phyloP scores from a whole-genome alignment of 2,329 filamentous ascomycete species.

The Beauveria brongniartii region DNA sequence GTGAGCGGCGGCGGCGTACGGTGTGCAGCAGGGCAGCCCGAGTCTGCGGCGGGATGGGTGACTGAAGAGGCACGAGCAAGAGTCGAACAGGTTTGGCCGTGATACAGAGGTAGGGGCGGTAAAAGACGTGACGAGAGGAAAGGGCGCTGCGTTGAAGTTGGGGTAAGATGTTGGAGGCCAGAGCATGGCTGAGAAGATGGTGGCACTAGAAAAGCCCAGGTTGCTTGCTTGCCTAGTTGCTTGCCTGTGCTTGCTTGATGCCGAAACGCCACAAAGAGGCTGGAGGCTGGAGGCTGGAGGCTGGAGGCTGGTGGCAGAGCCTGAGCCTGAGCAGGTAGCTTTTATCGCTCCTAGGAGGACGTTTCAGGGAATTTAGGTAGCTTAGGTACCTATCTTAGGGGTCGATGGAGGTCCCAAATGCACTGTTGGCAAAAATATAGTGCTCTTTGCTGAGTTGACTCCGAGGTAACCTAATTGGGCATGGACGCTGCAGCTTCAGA shows the following conservation, averaged over 20 bases:
- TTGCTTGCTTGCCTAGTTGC: too few species aligned
- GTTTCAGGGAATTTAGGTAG: too few species aligned
- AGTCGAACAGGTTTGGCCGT: neutral
- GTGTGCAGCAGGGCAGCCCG: neutral
- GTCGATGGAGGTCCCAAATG: neutral
- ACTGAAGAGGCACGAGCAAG: neutral
- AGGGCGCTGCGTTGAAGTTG: neutral
- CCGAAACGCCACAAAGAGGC: neutral
- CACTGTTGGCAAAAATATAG: neutral
- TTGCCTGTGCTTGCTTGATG: neutral
- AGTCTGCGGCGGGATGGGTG: neutral
- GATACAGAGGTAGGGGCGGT: neutral
- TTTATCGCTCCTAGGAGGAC: neutral
- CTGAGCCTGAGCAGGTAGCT: neutral
- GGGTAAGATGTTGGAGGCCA: conserved; percentile 4
- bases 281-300: neutral
- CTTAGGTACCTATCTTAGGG: neutral
- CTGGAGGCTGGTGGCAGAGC: neutral
- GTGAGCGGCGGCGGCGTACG: neutral
- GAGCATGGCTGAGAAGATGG: neutral
- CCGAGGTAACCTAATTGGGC: conserved; percentile 5
- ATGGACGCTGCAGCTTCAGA: neutral
- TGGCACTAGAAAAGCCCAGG: neutral
- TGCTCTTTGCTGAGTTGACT: neutral
- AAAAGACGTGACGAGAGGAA: neutral